Conservation (phyloP, 2,329 filamentous ascomycete genomes). For the Tympanopsis confertula region DNA sequence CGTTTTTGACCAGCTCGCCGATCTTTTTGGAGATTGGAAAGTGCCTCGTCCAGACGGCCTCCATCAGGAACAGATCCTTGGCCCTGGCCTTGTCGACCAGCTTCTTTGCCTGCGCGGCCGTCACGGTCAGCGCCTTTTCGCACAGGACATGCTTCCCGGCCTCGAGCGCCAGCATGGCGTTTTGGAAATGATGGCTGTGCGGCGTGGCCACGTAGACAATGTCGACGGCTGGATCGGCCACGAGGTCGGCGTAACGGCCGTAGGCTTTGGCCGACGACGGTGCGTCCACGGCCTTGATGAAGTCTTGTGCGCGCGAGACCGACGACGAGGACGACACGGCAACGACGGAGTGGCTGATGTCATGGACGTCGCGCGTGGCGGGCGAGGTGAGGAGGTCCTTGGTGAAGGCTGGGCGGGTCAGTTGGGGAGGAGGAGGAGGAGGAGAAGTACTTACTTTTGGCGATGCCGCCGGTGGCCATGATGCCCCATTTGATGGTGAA, state of each 20-base stretch:
- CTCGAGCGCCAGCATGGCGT: conserved; percentile 71
- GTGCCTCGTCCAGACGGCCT: conserved; percentile 82
- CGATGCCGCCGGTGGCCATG: conserved; percentile 48
- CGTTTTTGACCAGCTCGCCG: conserved; percentile 47
- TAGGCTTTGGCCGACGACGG: conserved; percentile 60
- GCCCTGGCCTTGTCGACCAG: conserved; percentile 60
- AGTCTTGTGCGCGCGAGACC: conserved; percentile 54
- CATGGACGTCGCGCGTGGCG: conserved; percentile 51
- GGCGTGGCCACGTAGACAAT: conserved; percentile 84
- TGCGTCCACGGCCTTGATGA: conserved; percentile 62
- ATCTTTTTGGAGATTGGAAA: conserved; percentile 74
- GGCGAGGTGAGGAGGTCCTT: conserved; percentile 72
- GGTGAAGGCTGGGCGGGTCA: conserved; percentile 40
- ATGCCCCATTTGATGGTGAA: conserved; percentile 47
- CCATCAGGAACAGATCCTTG: conserved; percentile 70
- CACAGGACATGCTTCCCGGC: conserved; percentile 82
- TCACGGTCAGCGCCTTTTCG: conserved; percentile 84
- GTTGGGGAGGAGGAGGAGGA: background rate
- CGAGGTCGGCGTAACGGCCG: conserved; percentile 71
- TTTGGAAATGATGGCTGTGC: conserved; percentile 88
- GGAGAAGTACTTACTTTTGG: conserved; percentile 31
- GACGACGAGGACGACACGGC: conserved; percentile 74
- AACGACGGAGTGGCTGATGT: conserved; percentile 66
- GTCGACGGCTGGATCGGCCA: conserved; percentile 67
- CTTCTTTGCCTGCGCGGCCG: conserved; percentile 62